A percentile compares a stretch with the other conserved stretches of the same genome.
These are phyloP conservation scores for Apiospora hydei DNA, from an alignment of 2,329 filamentous ascomycete genomes.

Conservation along the genomic window DNA sequence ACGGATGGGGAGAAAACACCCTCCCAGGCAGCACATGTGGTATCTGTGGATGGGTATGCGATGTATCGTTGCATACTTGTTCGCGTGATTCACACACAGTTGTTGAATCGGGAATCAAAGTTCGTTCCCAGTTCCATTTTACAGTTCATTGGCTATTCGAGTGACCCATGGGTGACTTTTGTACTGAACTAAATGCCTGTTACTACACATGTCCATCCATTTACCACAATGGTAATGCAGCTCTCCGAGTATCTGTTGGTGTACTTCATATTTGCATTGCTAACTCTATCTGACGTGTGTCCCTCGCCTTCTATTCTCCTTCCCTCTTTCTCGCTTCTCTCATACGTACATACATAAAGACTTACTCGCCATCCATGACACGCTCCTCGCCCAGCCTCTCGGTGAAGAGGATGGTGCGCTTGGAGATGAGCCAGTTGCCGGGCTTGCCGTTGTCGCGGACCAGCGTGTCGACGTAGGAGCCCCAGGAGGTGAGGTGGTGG, in stretches of 20 bases:
- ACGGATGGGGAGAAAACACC: neutral
- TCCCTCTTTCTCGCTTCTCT: neutral
- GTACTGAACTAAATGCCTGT: too few relatives aligned
- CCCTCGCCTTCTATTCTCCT: too few relatives aligned
- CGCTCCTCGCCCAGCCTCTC: conserved; percentile 23
- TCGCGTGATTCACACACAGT: neutral
- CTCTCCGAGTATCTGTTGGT: neutral
- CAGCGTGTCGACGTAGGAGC: conserved; percentile 27
- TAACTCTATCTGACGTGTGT: neutral
- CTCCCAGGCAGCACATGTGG: neutral
- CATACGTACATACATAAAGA: too few relatives aligned
- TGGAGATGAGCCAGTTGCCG: conserved; percentile 25
- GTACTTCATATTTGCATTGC: too few relatives aligned
- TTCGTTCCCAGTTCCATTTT: neutral
- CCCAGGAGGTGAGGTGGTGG: conserved; percentile 27
- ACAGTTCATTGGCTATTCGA: too few relatives aligned
- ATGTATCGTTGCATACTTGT: conserved; percentile 1
- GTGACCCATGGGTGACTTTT: too few relatives aligned
- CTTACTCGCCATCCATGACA: conserved; percentile 24
- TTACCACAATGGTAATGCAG: neutral
- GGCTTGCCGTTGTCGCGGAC: conserved; percentile 4
- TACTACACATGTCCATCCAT: neutral
- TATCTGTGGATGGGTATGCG: neutral
- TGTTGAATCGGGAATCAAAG: neutral
- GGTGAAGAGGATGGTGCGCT: conserved; percentile 22